Percentiles rank a stretch among this genome's conserved stretches.
phyloP scores from a whole-genome alignment of 2,329 filamentous ascomycete genomes.

The Penicillium sp. region DNA sequence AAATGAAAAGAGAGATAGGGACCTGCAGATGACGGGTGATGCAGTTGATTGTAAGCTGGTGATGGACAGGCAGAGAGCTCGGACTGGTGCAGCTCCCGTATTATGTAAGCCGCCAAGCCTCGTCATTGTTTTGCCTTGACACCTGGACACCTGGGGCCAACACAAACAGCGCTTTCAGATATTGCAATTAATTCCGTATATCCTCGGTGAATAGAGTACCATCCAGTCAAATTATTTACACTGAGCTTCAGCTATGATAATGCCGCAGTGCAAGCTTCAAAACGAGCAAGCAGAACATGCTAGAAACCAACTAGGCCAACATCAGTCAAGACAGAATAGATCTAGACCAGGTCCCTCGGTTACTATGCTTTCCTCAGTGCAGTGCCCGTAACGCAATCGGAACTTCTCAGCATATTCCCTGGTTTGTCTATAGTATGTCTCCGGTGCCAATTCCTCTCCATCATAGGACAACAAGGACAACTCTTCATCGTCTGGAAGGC shows the following conservation, averaged over 20 bases:
- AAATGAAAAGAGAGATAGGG: conserved; percentile 14
- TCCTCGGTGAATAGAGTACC: background rate
- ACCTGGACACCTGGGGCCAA: background rate
- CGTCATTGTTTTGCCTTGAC: conserved; percentile 19
- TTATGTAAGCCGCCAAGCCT: conserved; percentile 25
- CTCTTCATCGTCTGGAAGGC: conserved; percentile 46
- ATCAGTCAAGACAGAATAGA: conserved; percentile 58
- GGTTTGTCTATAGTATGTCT: conserved; percentile 42
- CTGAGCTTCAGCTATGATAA: background rate
- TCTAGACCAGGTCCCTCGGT: conserved; percentile 47
- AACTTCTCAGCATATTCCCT: conserved; percentile 56
- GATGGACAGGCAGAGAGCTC: conserved; percentile 25
- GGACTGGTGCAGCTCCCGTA: conserved; percentile 23
- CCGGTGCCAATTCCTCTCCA: conserved; percentile 46
- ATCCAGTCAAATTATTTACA: background rate
- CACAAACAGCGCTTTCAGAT: background rate
- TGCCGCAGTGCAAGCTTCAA: background rate
- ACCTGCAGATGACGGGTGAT: conserved; percentile 19
- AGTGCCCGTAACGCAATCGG: conserved; percentile 63
- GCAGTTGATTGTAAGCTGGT: conserved; percentile 26
- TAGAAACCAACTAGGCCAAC: background rate
- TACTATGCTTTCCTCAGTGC: conserved; percentile 41
- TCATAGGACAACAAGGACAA: conserved; percentile 62
- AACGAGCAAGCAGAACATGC: background rate
- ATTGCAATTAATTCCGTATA: background rate